phyloP scores from a whole-genome alignment of 768 basidiomycete species.

The Suillus americanus region DNA sequence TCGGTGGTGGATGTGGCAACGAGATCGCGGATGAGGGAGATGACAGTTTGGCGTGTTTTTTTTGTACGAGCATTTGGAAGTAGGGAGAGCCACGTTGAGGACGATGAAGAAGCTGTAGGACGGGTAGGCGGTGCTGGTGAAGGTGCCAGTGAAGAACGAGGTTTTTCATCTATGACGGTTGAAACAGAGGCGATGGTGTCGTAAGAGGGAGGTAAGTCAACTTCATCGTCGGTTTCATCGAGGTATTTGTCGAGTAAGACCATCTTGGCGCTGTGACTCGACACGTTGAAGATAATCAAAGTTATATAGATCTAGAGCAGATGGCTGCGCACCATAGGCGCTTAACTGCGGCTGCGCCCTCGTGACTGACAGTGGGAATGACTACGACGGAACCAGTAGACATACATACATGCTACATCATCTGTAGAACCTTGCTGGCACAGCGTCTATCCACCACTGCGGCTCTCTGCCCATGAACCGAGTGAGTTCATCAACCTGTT shows the following conservation, averaged over 20 bases:
- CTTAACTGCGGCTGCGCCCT: not conserved
- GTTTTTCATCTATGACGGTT: slow-evolving; percentile 16
- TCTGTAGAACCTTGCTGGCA: not conserved
- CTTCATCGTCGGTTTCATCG: not conserved
- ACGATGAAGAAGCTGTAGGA: not conserved
- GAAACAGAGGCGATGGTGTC: slow-evolving; percentile 16
- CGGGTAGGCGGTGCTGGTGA: not conserved
- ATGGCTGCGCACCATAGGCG: not conserved
- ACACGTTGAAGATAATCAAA: not conserved
- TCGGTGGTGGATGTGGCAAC: slow-evolving; percentile 34
- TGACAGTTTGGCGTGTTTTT: slow-evolving; percentile 54
- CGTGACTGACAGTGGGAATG: not conserved
- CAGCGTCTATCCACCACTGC: not conserved
- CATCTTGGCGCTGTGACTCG: slow-evolving; percentile 11
- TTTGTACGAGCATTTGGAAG: slow-evolving; percentile 30
- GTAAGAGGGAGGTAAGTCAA: slow-evolving; percentile 26
- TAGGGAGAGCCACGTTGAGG: slow-evolving; percentile 17
- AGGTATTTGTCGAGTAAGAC: slow-evolving; percentile 21
- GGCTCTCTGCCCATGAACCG: too few relatives aligned
- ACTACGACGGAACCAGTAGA: not conserved
- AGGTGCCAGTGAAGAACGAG: not conserved
- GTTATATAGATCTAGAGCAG: not conserved
- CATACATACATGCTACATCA: too few relatives aligned
- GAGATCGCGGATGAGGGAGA: slow-evolving; percentile 55
- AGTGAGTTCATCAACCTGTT: too few relatives aligned